Conservation (phyloP, 2,329 filamentous ascomycete genomes). For the Zasmidium citrigriseum region DNA sequence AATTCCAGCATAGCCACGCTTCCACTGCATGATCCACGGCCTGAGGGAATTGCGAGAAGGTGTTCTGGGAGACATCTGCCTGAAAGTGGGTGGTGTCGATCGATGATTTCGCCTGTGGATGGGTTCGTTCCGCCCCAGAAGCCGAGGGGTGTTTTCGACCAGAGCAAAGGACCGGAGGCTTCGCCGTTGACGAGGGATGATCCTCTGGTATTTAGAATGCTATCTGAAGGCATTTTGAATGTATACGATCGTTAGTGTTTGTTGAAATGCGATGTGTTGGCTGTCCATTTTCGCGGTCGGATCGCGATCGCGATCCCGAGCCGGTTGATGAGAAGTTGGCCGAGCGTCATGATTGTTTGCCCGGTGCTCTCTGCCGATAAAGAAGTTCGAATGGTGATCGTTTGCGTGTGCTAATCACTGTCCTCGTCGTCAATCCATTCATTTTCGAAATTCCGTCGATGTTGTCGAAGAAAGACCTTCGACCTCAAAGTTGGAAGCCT, state of each 20-base stretch:
- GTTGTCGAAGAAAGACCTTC: no score
- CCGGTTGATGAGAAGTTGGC: no score
- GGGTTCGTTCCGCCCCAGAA: slow-evolving; percentile 51
- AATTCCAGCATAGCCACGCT: slow-evolving; percentile 50
- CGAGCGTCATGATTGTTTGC: no score
- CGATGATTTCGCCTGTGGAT: slow-evolving; percentile 45
- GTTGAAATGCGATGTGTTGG: no score
- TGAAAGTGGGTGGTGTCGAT: slow-evolving; percentile 45
- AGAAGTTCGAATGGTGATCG: no score
- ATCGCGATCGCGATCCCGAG: no score
- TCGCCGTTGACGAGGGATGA: neutral
- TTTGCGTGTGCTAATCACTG: no score
- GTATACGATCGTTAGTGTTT: neutral
- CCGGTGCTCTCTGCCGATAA: no score
- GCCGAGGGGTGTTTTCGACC: slow-evolving; percentile 35
- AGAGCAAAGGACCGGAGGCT: slow-evolving; percentile 6
- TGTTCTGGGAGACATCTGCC: slow-evolving; percentile 35
- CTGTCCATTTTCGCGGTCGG: no score
- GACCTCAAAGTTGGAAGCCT: no score
- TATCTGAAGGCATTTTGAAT: neutral
- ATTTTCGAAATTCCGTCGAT: no score
- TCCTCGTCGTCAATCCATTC: no score
- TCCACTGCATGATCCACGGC: slow-evolving; percentile 51
- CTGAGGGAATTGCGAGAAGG: slow-evolving; percentile 47
- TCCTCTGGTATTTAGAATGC: neutral